Conservation (phyloP, 495 filamentous ascomycete genomes). For the Aspergillus coremiiformis region DNA sequence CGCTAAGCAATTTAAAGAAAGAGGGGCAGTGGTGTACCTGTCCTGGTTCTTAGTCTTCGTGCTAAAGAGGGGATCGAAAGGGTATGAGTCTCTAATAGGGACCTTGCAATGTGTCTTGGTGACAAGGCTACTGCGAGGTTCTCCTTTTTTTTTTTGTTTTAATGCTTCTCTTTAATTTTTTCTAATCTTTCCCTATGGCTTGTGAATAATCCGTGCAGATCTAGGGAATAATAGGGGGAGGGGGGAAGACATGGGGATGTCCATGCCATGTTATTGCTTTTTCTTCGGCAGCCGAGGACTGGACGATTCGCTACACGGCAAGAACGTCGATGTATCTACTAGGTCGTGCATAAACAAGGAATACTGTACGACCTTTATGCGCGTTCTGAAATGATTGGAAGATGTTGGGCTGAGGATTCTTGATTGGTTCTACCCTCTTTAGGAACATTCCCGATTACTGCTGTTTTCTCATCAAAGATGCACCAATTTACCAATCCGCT, state of each 20-base stretch:
- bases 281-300: background rate
- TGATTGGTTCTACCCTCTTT: background rate
- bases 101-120: background rate
- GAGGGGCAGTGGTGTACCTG: background rate
- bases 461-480: background rate
- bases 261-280: background rate
- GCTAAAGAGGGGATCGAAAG: background rate
- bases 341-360: background rate
- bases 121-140: background rate
- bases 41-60: background rate
- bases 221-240: background rate
- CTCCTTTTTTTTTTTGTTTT: background rate
- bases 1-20: background rate
- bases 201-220: background rate
- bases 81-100: background rate
- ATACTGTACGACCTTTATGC: background rate
- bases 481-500: background rate
- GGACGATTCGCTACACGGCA: background rate
- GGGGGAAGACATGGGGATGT: background rate
- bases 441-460: background rate
- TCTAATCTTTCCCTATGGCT: background rate
- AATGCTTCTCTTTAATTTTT: background rate
- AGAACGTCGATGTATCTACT: background rate
- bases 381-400: background rate
- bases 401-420: background rate